A percentile compares a stretch with the other conserved stretches of the same genome.
phyloP scores from a whole-genome alignment of 768 basidiomycete species.

The Phallus indusiatus region DNA sequence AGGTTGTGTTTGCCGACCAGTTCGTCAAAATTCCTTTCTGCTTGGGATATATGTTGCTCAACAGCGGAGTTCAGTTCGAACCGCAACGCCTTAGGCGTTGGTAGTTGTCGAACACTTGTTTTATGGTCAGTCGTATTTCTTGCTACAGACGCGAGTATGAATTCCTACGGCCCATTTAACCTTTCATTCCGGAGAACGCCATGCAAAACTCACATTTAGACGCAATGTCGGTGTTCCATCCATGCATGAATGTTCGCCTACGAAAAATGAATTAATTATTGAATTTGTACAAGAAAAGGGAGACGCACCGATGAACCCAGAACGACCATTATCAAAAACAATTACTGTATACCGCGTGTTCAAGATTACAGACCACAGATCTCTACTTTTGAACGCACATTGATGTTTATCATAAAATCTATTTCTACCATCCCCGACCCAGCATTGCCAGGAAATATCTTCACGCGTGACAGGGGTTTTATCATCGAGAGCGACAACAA shows the following conservation, averaged over 20 bases:
- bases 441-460: slow-evolving; percentile 69
- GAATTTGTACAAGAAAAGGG: slow-evolving; percentile 14
- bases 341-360: slow-evolving; percentile 45
- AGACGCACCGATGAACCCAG: slow-evolving; percentile 71
- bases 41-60: slow-evolving; percentile 40
- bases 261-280: slow-evolving; percentile 3
- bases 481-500: slow-evolving; percentile 82
- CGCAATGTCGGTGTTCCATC: slow-evolving; percentile 94
- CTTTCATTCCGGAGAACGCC: not conserved
- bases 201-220: slow-evolving; percentile 43
- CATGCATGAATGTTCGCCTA: slow-evolving; percentile 36
- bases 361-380: not conserved
- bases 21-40: slow-evolving; percentile 62
- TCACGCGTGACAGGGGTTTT: slow-evolving; percentile 72
- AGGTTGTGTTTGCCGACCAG: slow-evolving; percentile 76
- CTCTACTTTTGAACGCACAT: slow-evolving; percentile 34
- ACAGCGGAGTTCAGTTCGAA: slow-evolving; percentile 59
- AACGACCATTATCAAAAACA: slow-evolving; percentile 90
- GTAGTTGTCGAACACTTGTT: slow-evolving; percentile 35
- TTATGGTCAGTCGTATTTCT: slow-evolving; percentile 71
- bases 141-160: slow-evolving; percentile 68
- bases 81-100: slow-evolving; percentile 52
- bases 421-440: slow-evolving; percentile 87
- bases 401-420: slow-evolving; percentile 98
- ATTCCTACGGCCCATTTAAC: slow-evolving; percentile 39